A percentile compares a stretch with the other conserved stretches of the same genome.
Evolutionary conservation across 106 monocot genomes (phyloP).

Genomic region (Triglochin maritima): DNA sequence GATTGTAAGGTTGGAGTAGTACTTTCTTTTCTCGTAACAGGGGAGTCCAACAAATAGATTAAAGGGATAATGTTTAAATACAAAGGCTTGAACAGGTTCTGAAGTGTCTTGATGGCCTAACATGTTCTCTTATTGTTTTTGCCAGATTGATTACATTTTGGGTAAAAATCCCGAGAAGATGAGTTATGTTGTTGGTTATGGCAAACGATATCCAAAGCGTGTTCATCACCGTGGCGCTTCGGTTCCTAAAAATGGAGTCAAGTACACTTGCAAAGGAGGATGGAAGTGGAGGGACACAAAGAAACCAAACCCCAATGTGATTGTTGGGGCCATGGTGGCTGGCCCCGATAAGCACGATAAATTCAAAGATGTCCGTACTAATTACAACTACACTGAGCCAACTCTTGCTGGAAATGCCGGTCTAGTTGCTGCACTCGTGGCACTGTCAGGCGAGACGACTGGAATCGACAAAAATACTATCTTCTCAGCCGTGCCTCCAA

Average conservation of each 20-base stretch:
- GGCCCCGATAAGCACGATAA: conserved; percentile 19
- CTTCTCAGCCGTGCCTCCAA: conserved; percentile 19
- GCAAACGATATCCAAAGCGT: conserved; percentile 10
- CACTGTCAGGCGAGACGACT: conserved; percentile 12
- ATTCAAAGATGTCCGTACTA: conserved; percentile 18
- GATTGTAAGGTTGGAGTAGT: background rate
- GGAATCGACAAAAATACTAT: conserved; percentile 22
- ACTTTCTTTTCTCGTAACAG: background rate
- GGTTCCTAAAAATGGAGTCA: conserved; percentile 15
- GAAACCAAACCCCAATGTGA: conserved; percentile 17
- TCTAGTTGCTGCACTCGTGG: conserved; percentile 17
- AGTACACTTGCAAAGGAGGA: conserved; percentile 21
- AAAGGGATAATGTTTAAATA: background rate
- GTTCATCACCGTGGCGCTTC: conserved; percentile 19
- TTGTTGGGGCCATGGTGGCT: conserved; percentile 20
- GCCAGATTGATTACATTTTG: conserved; percentile 13
- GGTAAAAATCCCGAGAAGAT: conserved; percentile 20
- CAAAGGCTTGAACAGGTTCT: too few species aligned
- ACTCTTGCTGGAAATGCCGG: conserved; percentile 22
- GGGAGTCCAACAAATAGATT: background rate
- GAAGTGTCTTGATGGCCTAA: too few species aligned
- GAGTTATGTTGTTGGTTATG: conserved; percentile 15
- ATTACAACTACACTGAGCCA: conserved; percentile 23
- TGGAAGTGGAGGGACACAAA: conserved; percentile 21
- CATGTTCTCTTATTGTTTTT: background rate